Conservation (phyloP, 805 yeast species). For the Zygosaccharomyces lentus region DNA sequence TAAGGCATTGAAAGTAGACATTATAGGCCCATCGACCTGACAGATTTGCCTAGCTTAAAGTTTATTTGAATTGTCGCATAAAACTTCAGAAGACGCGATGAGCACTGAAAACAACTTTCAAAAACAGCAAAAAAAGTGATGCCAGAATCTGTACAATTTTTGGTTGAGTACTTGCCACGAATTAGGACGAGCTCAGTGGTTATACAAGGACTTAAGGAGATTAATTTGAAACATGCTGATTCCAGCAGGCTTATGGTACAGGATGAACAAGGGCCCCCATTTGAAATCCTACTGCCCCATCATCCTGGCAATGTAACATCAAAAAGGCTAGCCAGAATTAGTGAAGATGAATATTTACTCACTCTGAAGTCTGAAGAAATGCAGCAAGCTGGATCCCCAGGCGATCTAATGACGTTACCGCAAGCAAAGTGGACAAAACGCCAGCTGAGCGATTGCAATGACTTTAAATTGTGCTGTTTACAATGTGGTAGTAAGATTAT, state of each 20-base stretch:
- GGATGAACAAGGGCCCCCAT: slow-evolving; percentile 1
- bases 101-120: background rate
- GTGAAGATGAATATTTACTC: slow-evolving; percentile 4
- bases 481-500: slow-evolving; percentile 15
- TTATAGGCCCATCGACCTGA: slow-evolving; percentile 6
- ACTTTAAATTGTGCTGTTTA: slow-evolving; percentile 16
- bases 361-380: slow-evolving; percentile 11
- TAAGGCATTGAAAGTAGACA: slow-evolving; percentile 74
- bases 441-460: slow-evolving; percentile 9
- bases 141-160: background rate
- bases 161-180: slow-evolving; percentile 16
- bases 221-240: slow-evolving; percentile 4
- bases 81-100: slow-evolving; percentile 6
- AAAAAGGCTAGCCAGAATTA: slow-evolving; percentile 2
- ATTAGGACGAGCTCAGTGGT: slow-evolving; percentile 19
- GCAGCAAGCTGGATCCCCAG: slow-evolving; percentile 9
- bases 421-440: slow-evolving; percentile 27
- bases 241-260: slow-evolving; percentile 6
- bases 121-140: background rate
- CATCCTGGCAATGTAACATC: slow-evolving; percentile 1
- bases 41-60: background rate
- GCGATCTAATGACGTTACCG: slow-evolving; percentile 14
- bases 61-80: background rate
- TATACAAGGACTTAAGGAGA: slow-evolving; percentile 13
- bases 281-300: slow-evolving; percentile 11